These are phyloP conservation scores for Fusarium caatingaense DNA, from an alignment of 2,329 filamentous ascomycete genomes.

Conservation along the genomic window DNA sequence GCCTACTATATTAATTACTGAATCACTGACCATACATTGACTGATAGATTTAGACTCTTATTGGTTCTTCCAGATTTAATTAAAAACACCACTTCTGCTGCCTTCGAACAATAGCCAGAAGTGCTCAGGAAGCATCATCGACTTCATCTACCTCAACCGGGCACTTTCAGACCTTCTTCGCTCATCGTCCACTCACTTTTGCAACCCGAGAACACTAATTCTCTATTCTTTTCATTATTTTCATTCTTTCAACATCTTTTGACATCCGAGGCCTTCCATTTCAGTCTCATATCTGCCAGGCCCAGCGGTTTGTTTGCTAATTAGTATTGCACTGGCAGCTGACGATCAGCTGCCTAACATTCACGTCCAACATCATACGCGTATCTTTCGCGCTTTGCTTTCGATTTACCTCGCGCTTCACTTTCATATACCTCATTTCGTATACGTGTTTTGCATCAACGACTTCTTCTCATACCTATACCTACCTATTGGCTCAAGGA, in stretches of 20 bases:
- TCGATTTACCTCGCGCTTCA: conserved; percentile 17
- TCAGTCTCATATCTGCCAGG: neutral
- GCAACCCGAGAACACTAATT: neutral
- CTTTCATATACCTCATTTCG: neutral
- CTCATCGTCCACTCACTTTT: neutral
- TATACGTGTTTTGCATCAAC: neutral
- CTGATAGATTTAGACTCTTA: neutral
- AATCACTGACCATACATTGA: conserved; percentile 7
- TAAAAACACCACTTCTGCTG: neutral
- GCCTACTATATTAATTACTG: neutral
- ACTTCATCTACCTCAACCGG: neutral
- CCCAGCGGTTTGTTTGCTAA: conserved; percentile 8
- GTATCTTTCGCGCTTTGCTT: neutral
- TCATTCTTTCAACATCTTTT: neutral
- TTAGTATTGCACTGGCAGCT: conserved; percentile 21
- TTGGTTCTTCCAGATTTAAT: neutral
- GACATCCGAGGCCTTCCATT: neutral
- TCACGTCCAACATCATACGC: conserved; percentile 12
- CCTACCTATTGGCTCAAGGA: neutral
- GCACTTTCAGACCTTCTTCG: neutral
- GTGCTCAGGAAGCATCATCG: neutral
- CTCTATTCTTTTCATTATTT: neutral
- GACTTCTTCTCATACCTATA: neutral
- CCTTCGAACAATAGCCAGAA: neutral
- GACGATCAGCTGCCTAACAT: conserved; percentile 29